Base-by-base conservation (phyloP, 768 basidiomycete species). In the Boletus pseudopeckii region DNA sequence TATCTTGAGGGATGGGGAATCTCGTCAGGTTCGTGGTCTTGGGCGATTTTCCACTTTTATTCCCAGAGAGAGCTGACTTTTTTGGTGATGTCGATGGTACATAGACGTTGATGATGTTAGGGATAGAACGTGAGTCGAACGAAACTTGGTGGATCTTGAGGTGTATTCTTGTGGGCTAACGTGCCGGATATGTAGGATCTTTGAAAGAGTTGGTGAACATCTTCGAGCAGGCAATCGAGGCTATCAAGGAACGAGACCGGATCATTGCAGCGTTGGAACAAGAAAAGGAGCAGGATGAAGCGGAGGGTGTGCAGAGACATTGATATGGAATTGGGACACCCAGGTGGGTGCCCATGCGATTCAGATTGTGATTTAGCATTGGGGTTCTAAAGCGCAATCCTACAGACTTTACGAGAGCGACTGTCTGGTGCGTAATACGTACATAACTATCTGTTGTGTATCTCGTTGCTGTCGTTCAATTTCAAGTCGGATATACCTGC, bases 81-180 rank as follows among this genome's bases (percentile, higher is more conserved):
- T 30, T 24, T 9, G 24, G 28, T 11, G n/a, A 26, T 22, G 7
- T 39, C 20, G 36, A 17, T 3, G n/a, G n/a, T n/a, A 8, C 38
- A 9, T 43, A 80, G 79, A 73, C 71, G 2, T 47, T 80, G 22
- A 67, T 79, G 58, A 64, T 74, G 61, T 62, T 81, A 17, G 75
- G 73, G 36, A 68, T 81, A 18, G 79, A 81, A 63, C 74, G 78
- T 80, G 54, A 64, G 76, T 67, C 3, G 7, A 47, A 37, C 7
- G 9, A 3, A n/a, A 9, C 13, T 11, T 30, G 22, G 10, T 39
- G 20, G 20, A 26, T 26, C 4, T 8, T 28, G 14, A n/a, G n/a
- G n/a, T 20, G 7, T 28, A 0, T 37, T 8, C 17, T 14, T 20
- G 18, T 7, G 14, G 8, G 5, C 22, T 55, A 24, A 48, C 36